Evolutionary conservation across 129 eudicot genomes (phyloP).

Genomic region (Daucus carota): DNA sequence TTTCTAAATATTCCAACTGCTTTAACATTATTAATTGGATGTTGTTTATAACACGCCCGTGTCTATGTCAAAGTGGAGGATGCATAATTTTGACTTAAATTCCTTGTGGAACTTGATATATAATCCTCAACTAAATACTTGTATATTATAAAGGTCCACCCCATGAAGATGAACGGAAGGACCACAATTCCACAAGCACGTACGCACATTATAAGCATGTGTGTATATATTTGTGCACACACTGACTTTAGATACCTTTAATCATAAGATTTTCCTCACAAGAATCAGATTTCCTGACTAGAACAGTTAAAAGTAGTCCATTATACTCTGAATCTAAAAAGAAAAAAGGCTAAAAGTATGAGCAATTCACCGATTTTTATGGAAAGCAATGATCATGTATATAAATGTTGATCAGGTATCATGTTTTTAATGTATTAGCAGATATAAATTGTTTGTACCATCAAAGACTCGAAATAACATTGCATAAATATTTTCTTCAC

Average conservation of each 20-base stretch:
- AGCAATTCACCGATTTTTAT: no score
- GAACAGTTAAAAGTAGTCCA: not conserved
- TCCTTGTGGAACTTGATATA: not conserved
- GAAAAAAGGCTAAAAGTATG: no score
- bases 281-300: not conserved
- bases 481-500: no score
- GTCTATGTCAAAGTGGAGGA: not conserved
- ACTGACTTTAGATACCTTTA: not conserved
- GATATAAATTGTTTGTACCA: no score
- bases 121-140: not conserved
- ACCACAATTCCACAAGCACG: not conserved
- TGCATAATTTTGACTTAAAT: conserved; percentile 1
- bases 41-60: not conserved
- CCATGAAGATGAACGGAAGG: no score
- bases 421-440: no score
- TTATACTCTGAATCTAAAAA: no score
- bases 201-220: not conserved
- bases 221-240: not conserved
- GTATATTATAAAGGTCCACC: not conserved
- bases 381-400: no score
- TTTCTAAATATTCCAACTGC: not conserved
- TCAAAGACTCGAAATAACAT: no score
- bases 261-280: not conserved
- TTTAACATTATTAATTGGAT: not conserved
- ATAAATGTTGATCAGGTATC: no score